Conservation (phyloP, 208 protist genomes). For the Trypanosoma brucei region DNA sequence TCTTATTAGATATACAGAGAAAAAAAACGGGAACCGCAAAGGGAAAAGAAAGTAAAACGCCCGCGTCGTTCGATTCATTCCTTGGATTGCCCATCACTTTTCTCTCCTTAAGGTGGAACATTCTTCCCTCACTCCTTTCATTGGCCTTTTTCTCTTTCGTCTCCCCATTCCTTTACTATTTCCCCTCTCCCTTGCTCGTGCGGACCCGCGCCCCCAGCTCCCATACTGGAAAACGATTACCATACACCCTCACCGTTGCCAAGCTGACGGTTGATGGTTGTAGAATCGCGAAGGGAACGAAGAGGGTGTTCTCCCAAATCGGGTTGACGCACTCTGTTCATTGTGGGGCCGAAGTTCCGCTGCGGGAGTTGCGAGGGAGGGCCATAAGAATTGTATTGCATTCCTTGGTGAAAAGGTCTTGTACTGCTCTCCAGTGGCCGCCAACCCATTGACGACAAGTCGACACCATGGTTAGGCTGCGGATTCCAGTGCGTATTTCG, state of each 20-base stretch:
- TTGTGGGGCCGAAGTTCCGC: conserved; percentile 15
- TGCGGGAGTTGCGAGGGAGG: conserved; percentile 11
- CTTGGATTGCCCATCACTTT: too few relatives aligned
- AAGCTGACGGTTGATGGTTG: conserved; percentile 28
- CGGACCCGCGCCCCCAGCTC: neutral
- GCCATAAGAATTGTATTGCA: conserved; percentile 55
- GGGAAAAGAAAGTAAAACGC: too few relatives aligned
- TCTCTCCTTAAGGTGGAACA: too few relatives aligned
- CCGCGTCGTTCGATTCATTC: too few relatives aligned
- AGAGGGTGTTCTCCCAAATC: conserved; percentile 16
- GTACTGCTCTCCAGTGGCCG: conserved; percentile 17
- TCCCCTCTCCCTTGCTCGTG: conserved; percentile 9
- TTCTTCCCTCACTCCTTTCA: conserved; percentile 16
- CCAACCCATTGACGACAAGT: conserved; percentile 30
- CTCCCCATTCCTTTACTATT: conserved; percentile 9
- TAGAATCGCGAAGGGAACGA: conserved; percentile 14
- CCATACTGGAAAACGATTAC: conserved; percentile 19
- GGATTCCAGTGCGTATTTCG: conserved; percentile 15
- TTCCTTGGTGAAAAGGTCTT: conserved; percentile 27
- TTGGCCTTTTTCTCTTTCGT: neutral
- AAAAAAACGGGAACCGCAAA: too few relatives aligned
- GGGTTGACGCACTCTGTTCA: conserved; percentile 15
- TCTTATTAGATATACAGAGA: too few relatives aligned
- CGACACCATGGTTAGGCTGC: conserved; percentile 18
- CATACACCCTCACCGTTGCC: conserved; percentile 43